phyloP scores from a whole-genome alignment of 805 yeast genomes.

The Saccharomycopsis synnaedendra region DNA sequence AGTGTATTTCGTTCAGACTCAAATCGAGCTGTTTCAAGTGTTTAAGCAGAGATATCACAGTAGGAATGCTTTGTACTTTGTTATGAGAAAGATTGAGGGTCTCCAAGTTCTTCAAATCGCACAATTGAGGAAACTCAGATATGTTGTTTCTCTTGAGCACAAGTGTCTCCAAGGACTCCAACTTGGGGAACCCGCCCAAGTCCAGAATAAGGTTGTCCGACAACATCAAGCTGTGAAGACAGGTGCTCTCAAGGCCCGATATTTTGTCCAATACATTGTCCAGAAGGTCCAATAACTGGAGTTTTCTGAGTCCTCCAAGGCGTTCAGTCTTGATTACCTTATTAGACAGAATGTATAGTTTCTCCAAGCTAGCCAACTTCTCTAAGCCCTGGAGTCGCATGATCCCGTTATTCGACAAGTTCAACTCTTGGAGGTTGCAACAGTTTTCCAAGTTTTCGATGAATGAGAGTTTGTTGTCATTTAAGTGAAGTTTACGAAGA shows the following conservation, averaged over 20 bases:
- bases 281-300: slow-evolving; percentile 2
- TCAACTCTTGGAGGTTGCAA: slow-evolving; percentile 1
- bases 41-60: background rate
- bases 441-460: slow-evolving; percentile 3
- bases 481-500: slow-evolving; percentile 2
- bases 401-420: slow-evolving; percentile 7
- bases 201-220: slow-evolving; percentile 5
- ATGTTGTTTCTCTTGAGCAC: slow-evolving; percentile 2
- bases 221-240: slow-evolving; percentile 3
- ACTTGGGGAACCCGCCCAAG: background rate
- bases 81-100: slow-evolving; percentile 2
- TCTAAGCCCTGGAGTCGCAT: slow-evolving; percentile 8
- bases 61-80: background rate
- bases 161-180: slow-evolving; percentile 1
- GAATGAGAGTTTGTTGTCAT: slow-evolving; percentile 4
- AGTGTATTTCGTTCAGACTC: background rate
- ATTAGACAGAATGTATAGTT: slow-evolving; percentile 4
- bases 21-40: background rate
- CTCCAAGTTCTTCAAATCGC: background rate
- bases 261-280: slow-evolving; percentile 10
- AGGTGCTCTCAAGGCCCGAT: slow-evolving; percentile 1
- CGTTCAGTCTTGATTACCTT: slow-evolving; percentile 6
- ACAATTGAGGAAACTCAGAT: background rate
- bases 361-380: background rate
- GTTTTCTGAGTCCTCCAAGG: background rate